These are phyloP conservation scores for Vachellia collinsii DNA, from an alignment of 306 rosid species.

Conservation along the genomic window DNA sequence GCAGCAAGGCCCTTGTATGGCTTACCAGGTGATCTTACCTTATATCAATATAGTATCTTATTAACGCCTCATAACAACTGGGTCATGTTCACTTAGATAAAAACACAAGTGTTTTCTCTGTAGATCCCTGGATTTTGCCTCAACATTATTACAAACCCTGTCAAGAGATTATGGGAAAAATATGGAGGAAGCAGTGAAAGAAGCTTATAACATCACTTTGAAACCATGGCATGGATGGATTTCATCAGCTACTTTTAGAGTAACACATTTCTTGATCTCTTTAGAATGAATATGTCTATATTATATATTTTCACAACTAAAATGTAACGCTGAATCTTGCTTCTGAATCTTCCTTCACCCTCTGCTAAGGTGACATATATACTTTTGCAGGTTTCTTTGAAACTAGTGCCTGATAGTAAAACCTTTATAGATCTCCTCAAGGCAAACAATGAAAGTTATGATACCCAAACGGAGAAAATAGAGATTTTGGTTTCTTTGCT, in stretches of 20 bases:
- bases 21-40: constrained; percentile 65
- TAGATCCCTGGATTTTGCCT: constrained; percentile 81
- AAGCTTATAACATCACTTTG: constrained; percentile 66
- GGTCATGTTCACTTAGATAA: not conserved
- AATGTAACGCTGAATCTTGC: constrained; percentile 5
- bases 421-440: constrained; percentile 61
- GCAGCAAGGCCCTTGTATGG: constrained; percentile 84
- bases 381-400: constrained; percentile 72
- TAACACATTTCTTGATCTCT: constrained; percentile 30
- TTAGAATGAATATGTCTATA: constrained; percentile 16
- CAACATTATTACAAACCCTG: constrained; percentile 55
- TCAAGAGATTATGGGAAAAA: constrained; percentile 55
- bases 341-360: constrained; percentile 1
- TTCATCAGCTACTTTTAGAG: constrained; percentile 88
- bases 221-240: constrained; percentile 98
- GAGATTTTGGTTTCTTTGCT: constrained; percentile 62
- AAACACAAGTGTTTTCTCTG: not conserved
- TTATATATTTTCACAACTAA: not conserved
- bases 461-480: constrained; percentile 63
- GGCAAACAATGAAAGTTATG: constrained; percentile 61
- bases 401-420: constrained; percentile 71
- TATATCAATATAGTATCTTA: not conserved
- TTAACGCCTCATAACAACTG: not conserved
- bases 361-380: constrained; percentile 30
- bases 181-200: constrained; percentile 81